Base-by-base conservation (phyloP, 768 basidiomycete genomes). In the Leccinellum luteum region DNA sequence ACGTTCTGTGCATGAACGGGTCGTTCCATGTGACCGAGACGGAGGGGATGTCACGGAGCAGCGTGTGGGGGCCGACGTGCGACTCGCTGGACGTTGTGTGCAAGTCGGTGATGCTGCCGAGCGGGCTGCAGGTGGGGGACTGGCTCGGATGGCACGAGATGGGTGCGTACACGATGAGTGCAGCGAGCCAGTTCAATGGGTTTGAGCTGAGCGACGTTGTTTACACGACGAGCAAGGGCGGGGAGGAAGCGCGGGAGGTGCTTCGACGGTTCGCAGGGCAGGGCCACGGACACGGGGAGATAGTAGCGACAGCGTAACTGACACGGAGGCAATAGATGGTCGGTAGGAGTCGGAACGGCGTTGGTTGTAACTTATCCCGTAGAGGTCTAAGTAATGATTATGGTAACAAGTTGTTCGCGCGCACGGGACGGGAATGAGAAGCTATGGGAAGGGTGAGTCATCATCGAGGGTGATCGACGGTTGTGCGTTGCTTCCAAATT, bases 111-210 rank as follows among this genome's bases (percentile, higher is more conserved):
- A 78, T 73, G 67, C 79, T 91, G 60, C 94, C 92, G 4, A 74
- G 74, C 30, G 81, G 80, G 1, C 79, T 98, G 53, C 80, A 83
- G 58, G 94, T 97, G 7, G 97, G 97, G 7, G 97, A 99, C 71
- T 99, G 97, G 97, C 82, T 99, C 17, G 91, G 89, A n/a, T 99
- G 95, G 76, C 87, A 88, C 56, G 87, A 92, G 70, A 98, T 99
- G 97, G 97, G 97, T 30, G 97, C 97, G 31, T 99, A 99, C 76
- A 98, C 97, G n/a, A 77, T 94, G 58, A 97, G 94, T 69, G 97
- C 97, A 0, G 94, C 97, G 53, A 94, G 91, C 75, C 89, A 87
- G 76, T 98, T 98, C 79, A 96, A 95, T 68, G 93, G 92, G 54
- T 95, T 95, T 67, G 83, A 90, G 67, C 72, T 87, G 48, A 90